Base-by-base conservation (phyloP, 805 yeast genomes). In the Zygosaccharomyces bisporus region DNA sequence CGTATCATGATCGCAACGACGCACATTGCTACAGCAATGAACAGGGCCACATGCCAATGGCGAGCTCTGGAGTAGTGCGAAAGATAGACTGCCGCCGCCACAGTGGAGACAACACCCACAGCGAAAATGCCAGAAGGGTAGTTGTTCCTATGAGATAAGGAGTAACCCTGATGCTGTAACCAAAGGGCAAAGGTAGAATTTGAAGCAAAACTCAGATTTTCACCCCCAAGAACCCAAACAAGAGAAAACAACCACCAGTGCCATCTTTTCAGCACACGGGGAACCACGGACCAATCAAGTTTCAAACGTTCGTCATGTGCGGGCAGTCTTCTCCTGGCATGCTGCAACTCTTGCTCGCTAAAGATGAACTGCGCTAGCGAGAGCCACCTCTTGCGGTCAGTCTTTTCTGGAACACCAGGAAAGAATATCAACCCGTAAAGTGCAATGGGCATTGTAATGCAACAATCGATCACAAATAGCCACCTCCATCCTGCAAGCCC, bases 401-500 rank as follows among this genome's bases (percentile, higher is more conserved):
- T 49, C 2, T 55, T 58, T n/a, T 71, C 75, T 8, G 83, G 82
- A 2, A 71, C 66, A 54, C 80, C 83, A 9, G 86, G 86, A 57
- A 80, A 77, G 44, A 73, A 73, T 2, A 81, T 37, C 31, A 76
- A 68, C 1, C 86, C 85, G 50, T 74, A 78, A 3, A 79, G 29
- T 3, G 76, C 74, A 43, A 80, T 74, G 1, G 83, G 83, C 3
- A 80, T 54, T 0, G 85, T 79, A 35, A 80, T 69, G 24, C 76
- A 54, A 51, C 77, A 79, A 60, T 80, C 84, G 49, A 80, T 76
- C 35, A 81, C 75, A 55, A 79, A 81, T n/a, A 80, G 58, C 85
- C 85, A 80, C 59, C 81, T 70, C 84, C 84, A 80, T 6, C 86
- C 85, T 3, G 71, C 69, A 12, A 79, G 57, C 0, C 81, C 81